A percentile compares a stretch with the other conserved stretches of the same genome.
These are phyloP conservation scores for Dendrobium officinale DNA, from an alignment of 106 monocot genomes.

Conservation along the genomic window DNA sequence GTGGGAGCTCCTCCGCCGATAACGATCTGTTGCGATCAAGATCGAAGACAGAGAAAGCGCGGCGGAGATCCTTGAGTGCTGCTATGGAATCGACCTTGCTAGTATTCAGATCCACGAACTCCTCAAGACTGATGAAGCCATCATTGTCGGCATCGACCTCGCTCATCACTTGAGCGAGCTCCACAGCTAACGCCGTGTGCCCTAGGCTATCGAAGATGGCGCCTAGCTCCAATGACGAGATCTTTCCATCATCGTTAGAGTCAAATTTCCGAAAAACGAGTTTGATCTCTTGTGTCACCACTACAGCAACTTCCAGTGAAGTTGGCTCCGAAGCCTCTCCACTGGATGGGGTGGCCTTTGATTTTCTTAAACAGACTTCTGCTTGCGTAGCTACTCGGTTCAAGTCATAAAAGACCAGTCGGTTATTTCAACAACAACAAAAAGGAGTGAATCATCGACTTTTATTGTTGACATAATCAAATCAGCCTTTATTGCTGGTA, in stretches of 20 bases:
- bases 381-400: no score
- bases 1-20: constrained; percentile 50
- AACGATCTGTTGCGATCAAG: constrained; percentile 44
- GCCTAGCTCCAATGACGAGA: constrained; percentile 26
- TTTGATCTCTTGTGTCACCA: not conserved
- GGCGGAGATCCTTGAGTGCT: constrained; percentile 35
- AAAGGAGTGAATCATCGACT: no score
- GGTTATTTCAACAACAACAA: no score
- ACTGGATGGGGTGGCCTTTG: not conserved
- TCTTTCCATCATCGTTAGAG: constrained; percentile 27
- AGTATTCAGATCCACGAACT: constrained; percentile 40
- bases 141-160: constrained; percentile 49
- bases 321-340: not conserved
- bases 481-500: no score
- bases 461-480: no score
- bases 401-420: no score
- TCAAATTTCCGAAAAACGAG: constrained; percentile 23
- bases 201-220: constrained; percentile 16
- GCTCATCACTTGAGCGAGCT: constrained; percentile 33
- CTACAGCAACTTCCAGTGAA: not conserved
- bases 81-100: constrained; percentile 14
- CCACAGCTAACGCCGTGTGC: constrained; percentile 21
- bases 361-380: not conserved
- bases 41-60: constrained; percentile 49
- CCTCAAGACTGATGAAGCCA: constrained; percentile 45